phyloP scores from a whole-genome alignment of 306 rosid genomes.

The Rosa multiflora region DNA sequence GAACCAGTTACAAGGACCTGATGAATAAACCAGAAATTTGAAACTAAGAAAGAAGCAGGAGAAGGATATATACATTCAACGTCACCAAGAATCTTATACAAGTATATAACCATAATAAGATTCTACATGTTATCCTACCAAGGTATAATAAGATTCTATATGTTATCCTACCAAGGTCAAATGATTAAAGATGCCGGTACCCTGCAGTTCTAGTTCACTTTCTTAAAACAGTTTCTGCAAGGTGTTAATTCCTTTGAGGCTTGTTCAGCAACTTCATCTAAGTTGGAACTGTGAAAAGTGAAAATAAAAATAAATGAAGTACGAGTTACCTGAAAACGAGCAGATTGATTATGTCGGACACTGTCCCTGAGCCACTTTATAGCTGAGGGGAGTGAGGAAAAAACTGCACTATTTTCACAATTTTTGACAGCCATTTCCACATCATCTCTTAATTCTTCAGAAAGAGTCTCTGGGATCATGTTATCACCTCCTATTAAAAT shows the following conservation, averaged over 20 bases:
- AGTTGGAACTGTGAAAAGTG: not conserved
- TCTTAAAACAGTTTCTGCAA: not conserved
- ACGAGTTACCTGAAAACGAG: conserved; percentile 70
- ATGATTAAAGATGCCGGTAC: not conserved
- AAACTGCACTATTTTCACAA: conserved; percentile 73
- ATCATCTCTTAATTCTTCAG: conserved; percentile 59
- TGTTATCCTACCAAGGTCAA: not conserved
- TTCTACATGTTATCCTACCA: not conserved
- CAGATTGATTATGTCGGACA: conserved; percentile 54
- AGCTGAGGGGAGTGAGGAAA: conserved; percentile 76
- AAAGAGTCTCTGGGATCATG: conserved; percentile 32
- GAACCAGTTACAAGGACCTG: conserved; percentile 97
- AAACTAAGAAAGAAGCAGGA: conserved; percentile 6
- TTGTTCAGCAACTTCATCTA: not conserved
- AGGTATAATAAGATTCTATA: not conserved
- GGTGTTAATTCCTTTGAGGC: not conserved
- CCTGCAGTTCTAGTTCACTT: not conserved
- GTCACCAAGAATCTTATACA: not conserved
- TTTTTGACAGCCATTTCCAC: conserved; percentile 47
- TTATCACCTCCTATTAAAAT: conserved; percentile 38
- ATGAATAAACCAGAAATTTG: conserved; percentile 24
- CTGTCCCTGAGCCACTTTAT: conserved; percentile 81
- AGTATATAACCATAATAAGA: not conserved
- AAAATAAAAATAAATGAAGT: not conserved
- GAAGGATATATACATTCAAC: not conserved